Evolutionary conservation across 495 filamentous ascomycete species (phyloP).

Genomic region (Hypoxylon crocopeplum): DNA sequence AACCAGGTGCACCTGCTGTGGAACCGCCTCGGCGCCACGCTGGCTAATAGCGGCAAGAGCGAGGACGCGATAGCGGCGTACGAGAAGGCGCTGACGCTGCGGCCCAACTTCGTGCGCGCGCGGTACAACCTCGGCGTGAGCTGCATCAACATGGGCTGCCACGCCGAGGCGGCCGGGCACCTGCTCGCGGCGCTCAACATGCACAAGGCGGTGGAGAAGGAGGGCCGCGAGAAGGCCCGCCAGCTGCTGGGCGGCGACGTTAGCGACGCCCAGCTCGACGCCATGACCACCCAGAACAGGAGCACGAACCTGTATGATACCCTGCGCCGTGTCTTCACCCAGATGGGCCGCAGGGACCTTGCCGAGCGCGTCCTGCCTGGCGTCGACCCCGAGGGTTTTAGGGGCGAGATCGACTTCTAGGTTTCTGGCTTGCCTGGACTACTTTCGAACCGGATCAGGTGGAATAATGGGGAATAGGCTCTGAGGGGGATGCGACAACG

Average conservation of each 20-base stretch:
- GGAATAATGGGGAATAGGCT: too few relatives aligned
- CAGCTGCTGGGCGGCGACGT: conserved; percentile 75
- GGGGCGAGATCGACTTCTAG: conserved; percentile 66
- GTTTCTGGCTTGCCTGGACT: too few relatives aligned
- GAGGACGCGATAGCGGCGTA: conserved; percentile 98
- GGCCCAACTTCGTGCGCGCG: conserved; percentile 94
- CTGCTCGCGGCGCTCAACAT: conserved; percentile 93
- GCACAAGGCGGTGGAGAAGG: conserved; percentile 91
- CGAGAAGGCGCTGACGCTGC: conserved; percentile 84
- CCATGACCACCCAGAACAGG: conserved; percentile 88
- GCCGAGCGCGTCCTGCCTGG: conserved; percentile 84
- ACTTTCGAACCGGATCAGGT: too few relatives aligned
- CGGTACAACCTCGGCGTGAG: conserved; percentile 95
- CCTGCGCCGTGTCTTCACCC: conserved; percentile 85
- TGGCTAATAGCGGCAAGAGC: conserved; percentile 89
- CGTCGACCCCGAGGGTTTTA: conserved; percentile 90
- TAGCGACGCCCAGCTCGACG: conserved; percentile 73
- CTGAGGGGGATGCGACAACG: too few relatives aligned
- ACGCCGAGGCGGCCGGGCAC: conserved; percentile 90
- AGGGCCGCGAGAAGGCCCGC: conserved; percentile 79
- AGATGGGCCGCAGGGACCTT: conserved; percentile 90
- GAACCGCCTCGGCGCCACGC: conserved; percentile 96
- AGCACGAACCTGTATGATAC: conserved; percentile 97
- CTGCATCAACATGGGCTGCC: conserved; percentile 98
- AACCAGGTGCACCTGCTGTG: conserved; percentile 90